Evolutionary conservation across 2,329 filamentous ascomycete genomes (phyloP), one percentile per base, ranked within the genome.

Genomic region (Aphanoascus verrucosus): DNA sequence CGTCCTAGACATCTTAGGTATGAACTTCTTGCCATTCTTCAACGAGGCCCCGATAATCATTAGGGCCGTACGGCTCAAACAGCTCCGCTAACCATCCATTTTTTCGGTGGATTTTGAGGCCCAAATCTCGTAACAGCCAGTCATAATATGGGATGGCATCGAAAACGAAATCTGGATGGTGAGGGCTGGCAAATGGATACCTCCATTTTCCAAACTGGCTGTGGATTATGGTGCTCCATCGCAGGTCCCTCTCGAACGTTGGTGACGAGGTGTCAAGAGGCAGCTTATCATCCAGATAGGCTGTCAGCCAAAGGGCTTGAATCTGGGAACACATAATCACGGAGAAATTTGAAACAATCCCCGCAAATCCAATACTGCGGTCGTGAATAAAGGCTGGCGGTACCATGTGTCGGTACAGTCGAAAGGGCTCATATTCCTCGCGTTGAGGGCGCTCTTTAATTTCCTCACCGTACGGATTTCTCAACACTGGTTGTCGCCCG

Each of bases 61-160:
- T 63, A 23, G 59, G 55, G 9, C 64, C 66, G 59, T 74, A 74
- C 12, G 69, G 62, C 15, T 65, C 59, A 55, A 71, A 64, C 28
- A 68, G 58, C 53, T 68, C 68, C 1, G 63, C 60, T n/a, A 67
- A 52, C 4, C 57, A 46, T 4, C 65, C 62, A 1, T 52, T 42
- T 56, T 72, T 74, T 20, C 71, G 60, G 57, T 58, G 60, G 1
- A 70, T 70, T 15, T 74, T 69, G 52, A 89, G 65, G 0, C 80
- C 84, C 53, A 90, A 61, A 64, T 91, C 86, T 3, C 70, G 68
- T 56, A 86, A 64, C 62, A 91, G 65, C 62, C 83, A 62, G 65
- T 90, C 86, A 15, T 88, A 64, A 62, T 88, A 93, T 3, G 85
- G 85, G 52, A 91, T 65, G 0, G 78, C 78, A 65, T 93, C 87